A percentile compares a stretch with the other conserved stretches of the same genome.
Conservation (phyloP, 2,329 filamentous ascomycete genomes). For the Pyrenochaeta sp. region DNA sequence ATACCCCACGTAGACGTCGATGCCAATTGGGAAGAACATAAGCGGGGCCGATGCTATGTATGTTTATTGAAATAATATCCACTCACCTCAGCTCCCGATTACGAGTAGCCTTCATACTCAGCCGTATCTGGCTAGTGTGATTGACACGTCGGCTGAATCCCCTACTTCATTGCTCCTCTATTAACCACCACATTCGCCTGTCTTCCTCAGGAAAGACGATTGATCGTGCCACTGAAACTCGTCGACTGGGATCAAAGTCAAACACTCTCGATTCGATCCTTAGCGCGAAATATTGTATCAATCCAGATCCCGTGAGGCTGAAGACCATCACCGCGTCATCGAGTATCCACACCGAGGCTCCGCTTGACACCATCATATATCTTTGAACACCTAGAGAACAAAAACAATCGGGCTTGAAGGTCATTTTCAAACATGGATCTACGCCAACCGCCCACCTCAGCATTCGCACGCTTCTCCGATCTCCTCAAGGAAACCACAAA, state of each 20-base stretch:
- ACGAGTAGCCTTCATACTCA: not conserved
- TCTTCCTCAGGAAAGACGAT: not conserved
- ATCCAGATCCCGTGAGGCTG: not conserved
- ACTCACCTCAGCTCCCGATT: not conserved
- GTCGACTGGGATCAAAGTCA: not conserved
- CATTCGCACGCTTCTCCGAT: constrained; percentile 23
- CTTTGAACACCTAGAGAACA: not conserved
- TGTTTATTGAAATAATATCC: not conserved
- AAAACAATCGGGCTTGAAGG: not conserved
- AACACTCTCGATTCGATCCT: not conserved
- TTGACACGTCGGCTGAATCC: not conserved
- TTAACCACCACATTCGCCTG: not conserved
- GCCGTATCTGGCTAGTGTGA: not conserved
- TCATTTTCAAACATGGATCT: not conserved
- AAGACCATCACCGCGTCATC: not conserved
- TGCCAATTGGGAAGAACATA: not conserved
- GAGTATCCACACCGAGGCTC: not conserved
- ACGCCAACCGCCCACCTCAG: constrained; percentile 7
- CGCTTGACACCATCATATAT: not conserved
- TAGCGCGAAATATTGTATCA: not conserved
- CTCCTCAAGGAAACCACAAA: constrained; percentile 24
- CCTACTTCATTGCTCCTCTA: not conserved
- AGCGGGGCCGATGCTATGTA: not conserved
- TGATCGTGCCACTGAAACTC: not conserved
- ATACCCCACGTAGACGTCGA: not conserved